A percentile compares a stretch with the other conserved stretches of the same genome.
These are phyloP conservation scores for Tetracentron sinense DNA, from an alignment of 164 flowering plant genomes.

Conservation along the genomic window DNA sequence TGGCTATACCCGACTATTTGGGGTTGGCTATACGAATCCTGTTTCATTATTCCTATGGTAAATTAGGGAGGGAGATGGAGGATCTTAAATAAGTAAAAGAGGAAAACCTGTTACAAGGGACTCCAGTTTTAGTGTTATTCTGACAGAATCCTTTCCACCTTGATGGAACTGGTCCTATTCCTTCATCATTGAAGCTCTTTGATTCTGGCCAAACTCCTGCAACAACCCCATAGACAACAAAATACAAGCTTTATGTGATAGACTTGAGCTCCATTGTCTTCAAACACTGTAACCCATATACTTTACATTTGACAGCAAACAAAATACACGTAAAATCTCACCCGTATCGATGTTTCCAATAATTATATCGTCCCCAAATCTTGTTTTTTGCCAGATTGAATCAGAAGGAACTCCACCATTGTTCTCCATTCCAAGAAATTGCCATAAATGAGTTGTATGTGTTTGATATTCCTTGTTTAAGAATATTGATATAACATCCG, in stretches of 20 bases:
- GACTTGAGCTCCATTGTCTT: no score
- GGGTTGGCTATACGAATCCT: no score
- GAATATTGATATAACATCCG: no score
- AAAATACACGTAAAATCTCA: conserved; percentile 1
- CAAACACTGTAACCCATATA: no score
- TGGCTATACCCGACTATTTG: no score
- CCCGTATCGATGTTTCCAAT: conserved; percentile 40
- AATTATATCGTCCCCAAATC: no score
- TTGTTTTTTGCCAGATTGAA: no score
- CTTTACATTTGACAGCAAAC: neutral
- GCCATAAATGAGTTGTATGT: conserved; percentile 26
- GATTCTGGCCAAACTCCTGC: conserved; percentile 23
- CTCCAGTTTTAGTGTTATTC: conserved; percentile 9
- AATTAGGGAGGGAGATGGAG: neutral
- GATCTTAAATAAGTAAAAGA: neutral
- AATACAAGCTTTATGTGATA: no score
- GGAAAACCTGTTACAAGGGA: conserved; percentile 13
- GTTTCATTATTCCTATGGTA: no score
- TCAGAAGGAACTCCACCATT: conserved; percentile 26
- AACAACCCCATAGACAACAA: no score
- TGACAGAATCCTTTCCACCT: conserved; percentile 15
- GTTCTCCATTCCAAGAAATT: conserved; percentile 18
- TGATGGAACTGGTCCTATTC: conserved; percentile 17
- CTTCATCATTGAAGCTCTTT: conserved; percentile 17
- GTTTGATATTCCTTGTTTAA: no score